Percentiles rank a stretch among this genome's conserved stretches.
phyloP scores from a whole-genome alignment of 345 rosid species.

The Salix viminalis region DNA sequence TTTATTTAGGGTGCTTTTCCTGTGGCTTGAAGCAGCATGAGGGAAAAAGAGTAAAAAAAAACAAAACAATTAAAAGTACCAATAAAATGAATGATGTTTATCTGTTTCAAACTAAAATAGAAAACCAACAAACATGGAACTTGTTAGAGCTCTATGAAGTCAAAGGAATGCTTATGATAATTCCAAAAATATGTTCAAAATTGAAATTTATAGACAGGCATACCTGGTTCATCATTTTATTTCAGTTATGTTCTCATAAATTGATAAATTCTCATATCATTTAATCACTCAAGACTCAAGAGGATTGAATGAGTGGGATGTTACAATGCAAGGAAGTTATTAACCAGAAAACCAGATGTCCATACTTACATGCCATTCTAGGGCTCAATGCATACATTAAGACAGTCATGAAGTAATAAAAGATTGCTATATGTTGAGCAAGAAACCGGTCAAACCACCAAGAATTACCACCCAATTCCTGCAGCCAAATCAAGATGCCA shows the following conservation, averaged over 20 bases:
- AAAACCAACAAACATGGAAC: neutral
- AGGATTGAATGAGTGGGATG: neutral
- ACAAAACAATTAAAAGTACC: neutral
- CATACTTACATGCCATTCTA: constrained; percentile 92
- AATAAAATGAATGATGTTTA: neutral
- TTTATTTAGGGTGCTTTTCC: neutral
- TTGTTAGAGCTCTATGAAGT: neutral
- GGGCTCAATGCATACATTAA: constrained; percentile 87
- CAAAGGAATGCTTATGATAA: neutral
- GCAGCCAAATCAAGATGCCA: constrained; percentile 24
- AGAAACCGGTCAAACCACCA: constrained; percentile 98
- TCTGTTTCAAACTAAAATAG: neutral
- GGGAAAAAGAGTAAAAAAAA: neutral
- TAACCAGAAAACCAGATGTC: constrained; percentile 1
- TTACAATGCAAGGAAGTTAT: neutral
- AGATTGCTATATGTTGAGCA: constrained; percentile 69
- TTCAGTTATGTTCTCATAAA: neutral
- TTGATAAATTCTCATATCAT: neutral
- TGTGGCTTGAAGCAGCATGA: neutral
- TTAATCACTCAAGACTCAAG: neutral
- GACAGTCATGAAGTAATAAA: constrained; percentile 85
- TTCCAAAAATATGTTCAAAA: neutral
- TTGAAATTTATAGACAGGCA: neutral
- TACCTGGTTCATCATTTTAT: neutral
- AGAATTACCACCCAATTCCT: constrained; percentile 94